phyloP scores from a whole-genome alignment of 1,139 yeast genomes.

The Citeromyces hawaiiensis region DNA sequence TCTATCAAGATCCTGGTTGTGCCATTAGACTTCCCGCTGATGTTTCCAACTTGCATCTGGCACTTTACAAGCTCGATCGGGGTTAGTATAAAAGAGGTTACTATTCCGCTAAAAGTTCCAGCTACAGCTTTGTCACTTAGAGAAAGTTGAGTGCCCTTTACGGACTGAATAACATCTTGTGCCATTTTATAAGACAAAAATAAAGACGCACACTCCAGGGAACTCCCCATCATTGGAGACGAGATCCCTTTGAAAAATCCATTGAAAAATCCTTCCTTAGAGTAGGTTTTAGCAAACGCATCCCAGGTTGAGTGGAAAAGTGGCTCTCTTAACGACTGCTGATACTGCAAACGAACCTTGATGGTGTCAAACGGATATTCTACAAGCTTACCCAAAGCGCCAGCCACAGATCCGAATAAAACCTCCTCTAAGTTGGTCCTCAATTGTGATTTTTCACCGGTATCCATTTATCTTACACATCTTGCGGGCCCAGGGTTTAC shows the following conservation, averaged over 20 bases:
- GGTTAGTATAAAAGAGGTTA: conserved; percentile 74
- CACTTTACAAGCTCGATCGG: conserved; percentile 88
- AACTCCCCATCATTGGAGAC: conserved; percentile 81
- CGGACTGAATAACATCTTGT: conserved; percentile 17
- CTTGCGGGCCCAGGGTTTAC: no score
- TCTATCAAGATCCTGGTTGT: conserved; percentile 22
- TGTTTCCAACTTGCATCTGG: conserved; percentile 65
- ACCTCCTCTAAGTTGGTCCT: no score
- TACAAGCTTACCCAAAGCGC: conserved; percentile 70
- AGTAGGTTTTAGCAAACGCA: conserved; percentile 48
- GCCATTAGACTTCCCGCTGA: conserved; percentile 15
- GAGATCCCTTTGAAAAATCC: conserved; percentile 59
- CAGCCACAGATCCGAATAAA: conserved; percentile 32
- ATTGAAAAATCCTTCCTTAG: conserved; percentile 46
- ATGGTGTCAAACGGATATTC: conserved; percentile 92
- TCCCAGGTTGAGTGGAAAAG: conserved; percentile 36
- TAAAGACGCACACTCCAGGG: conserved; percentile 68
- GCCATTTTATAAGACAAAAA: conserved; percentile 49
- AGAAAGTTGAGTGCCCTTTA: conserved; percentile 7
- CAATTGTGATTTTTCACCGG: no score
- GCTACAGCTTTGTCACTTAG: conserved; percentile 25
- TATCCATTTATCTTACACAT: no score
- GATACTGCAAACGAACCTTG: conserved; percentile 70
- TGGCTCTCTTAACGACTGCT: conserved; percentile 37
- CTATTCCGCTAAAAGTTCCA: conserved; percentile 76